A percentile compares a stretch with the other conserved stretches of the same genome.
Evolutionary conservation across 2,329 filamentous ascomycete genomes (phyloP).

Genomic region (Trichophaea hybrida): DNA sequence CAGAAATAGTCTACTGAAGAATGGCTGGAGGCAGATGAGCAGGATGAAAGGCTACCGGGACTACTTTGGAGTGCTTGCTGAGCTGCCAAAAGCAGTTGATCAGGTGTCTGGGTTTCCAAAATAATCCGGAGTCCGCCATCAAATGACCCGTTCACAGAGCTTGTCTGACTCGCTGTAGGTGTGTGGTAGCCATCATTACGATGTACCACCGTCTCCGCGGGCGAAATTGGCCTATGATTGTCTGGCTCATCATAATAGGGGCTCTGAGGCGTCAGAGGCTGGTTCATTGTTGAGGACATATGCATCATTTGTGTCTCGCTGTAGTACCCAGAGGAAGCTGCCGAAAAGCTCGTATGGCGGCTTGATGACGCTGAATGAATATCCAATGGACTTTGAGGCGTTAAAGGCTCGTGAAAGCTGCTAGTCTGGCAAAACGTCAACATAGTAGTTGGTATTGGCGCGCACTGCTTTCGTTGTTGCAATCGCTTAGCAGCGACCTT

Average conservation of each 20-base stretch:
- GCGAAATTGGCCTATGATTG: conserved; percentile 38
- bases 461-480: conserved; percentile 47
- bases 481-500: conserved; percentile 14
- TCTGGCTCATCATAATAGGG: conserved; percentile 46
- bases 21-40: conserved; percentile 40
- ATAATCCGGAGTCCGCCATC: conserved; percentile 31
- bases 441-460: conserved; percentile 39
- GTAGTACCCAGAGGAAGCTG: background rate
- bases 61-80: conserved; percentile 44
- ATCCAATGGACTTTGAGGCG: conserved; percentile 38
- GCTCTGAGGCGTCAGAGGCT: conserved; percentile 23
- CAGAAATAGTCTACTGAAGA: conserved; percentile 41
- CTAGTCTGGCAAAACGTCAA: conserved; percentile 13
- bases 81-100: conserved; percentile 32
- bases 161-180: conserved; percentile 38
- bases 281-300: background rate
- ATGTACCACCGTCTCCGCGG: conserved; percentile 16
- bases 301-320: background rate
- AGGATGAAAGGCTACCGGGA: conserved; percentile 44
- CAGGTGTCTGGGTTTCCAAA: conserved; percentile 40
- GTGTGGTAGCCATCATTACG: conserved; percentile 39
- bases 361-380: conserved; percentile 27
- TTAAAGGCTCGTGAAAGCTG: conserved; percentile 40
- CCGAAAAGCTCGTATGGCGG: conserved; percentile 19
- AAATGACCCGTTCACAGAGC: conserved; percentile 23